Percentiles rank a stretch among this genome's conserved stretches.
phyloP scores from a whole-genome alignment of 208 protist genomes.

The Trichomonas tenax region DNA sequence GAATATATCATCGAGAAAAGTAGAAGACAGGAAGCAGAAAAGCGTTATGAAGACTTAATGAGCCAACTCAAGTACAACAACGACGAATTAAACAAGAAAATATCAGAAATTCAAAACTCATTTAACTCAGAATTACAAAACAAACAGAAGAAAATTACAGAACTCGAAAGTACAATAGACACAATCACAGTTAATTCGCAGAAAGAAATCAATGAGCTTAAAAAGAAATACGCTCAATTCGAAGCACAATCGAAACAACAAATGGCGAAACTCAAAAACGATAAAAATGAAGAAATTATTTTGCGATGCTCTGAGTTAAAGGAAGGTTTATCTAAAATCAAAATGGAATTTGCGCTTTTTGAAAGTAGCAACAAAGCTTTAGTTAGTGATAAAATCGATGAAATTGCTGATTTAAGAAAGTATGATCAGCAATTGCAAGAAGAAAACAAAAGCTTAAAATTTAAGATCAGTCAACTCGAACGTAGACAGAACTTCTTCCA shows the following conservation, averaged over 20 bases:
- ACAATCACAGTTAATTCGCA: background rate
- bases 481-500: background rate
- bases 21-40: background rate
- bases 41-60: background rate
- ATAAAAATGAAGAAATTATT: background rate
- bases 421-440: background rate
- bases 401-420: background rate
- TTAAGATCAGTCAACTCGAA: background rate
- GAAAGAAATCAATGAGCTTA: background rate
- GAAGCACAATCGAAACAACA: background rate
- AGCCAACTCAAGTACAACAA: background rate
- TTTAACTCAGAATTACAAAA: background rate
- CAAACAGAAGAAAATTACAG: background rate
- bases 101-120: background rate
- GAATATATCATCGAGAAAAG: background rate
- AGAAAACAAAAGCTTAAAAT: background rate
- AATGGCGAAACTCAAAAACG: background rate
- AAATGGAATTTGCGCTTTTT: background rate
- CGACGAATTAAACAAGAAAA: background rate
- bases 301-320: background rate
- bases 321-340: background rate
- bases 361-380: background rate
- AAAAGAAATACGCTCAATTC: background rate
- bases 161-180: background rate
- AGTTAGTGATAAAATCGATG: background rate